Base-by-base conservation (phyloP, 495 filamentous ascomycete species). In the Penicillium egyptiacum region DNA sequence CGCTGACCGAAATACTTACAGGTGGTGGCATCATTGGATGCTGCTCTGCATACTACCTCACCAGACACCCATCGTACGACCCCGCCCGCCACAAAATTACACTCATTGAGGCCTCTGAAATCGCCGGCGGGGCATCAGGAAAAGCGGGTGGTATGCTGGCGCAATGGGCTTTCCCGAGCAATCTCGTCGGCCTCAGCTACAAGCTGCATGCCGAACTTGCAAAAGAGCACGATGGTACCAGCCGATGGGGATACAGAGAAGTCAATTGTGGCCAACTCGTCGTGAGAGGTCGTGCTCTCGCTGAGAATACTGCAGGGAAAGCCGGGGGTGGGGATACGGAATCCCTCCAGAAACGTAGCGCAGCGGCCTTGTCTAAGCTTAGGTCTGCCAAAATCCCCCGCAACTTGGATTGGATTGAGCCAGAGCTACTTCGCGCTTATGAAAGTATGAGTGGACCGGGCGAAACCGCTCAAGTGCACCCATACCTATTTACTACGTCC, bases 1-100 rank as follows among this genome's bases (percentile, higher is more conserved):
- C 16, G 60, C 58, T 72, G 40, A 70, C 46, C 55, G 23, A 6
- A 43, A 12, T 23, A 46, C 19, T 45, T 8, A 20, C 23, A 92
- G 93, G 94, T 61, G 94, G 93, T 63, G 94, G 94, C 66, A 92
- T 98, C 54, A 96, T 98, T 65, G 94, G 94, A 63, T 89, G 86
- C 70, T 94, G 91, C 53, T 91, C 90, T 14, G 94, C 94, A 50
- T 98, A 98, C 72, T 98, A 88, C 68, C 78, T 98, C 14, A 93
- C 91, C 2, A 87, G 91, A 58, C 94, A 98, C 72, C 88, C 90
- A 11, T 84, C 83, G 22, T 98, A 88, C 73, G 81, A 94, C 68
- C 83, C 89, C 22, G 68, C 79, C 6, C 80, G 83, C 33, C 88
- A 96, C 67, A 86, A 76, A 50, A 85, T 98, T 59, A 96, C 88